Evolutionary conservation across 2,329 filamentous ascomycete genomes (phyloP).

Genomic region (Fusarium sambucinum): DNA sequence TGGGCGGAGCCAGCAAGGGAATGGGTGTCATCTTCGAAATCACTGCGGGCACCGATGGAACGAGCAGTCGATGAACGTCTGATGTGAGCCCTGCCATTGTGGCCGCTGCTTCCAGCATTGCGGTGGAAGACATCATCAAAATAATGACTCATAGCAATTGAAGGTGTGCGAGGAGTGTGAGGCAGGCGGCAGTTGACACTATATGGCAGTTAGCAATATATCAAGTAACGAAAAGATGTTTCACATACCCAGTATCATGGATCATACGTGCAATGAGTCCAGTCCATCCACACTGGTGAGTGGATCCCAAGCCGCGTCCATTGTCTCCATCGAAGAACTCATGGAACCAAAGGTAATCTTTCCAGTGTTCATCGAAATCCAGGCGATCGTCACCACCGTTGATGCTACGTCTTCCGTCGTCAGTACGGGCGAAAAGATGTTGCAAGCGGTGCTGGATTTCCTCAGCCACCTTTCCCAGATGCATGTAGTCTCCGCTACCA

Average conservation of each 20-base stretch:
- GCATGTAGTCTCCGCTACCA: conserved; percentile 94
- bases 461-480: conserved; percentile 92
- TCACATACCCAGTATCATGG: conserved; percentile 90
- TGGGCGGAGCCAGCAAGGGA: conserved; percentile 52
- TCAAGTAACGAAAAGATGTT: not conserved
- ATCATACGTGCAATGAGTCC: conserved; percentile 96
- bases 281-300: conserved; percentile 97
- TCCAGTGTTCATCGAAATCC: conserved; percentile 94
- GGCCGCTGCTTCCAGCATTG: conserved; percentile 53
- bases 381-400: conserved; percentile 87
- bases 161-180: conserved; percentile 90
- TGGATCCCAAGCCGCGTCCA: conserved; percentile 89
- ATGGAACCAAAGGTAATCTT: conserved; percentile 87
- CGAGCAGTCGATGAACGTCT: conserved; percentile 85
- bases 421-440: conserved; percentile 86
- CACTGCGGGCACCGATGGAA: conserved; percentile 85
- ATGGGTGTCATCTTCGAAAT: conserved; percentile 68
- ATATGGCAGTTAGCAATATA: conserved; percentile 55
- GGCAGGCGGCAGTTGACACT: conserved; percentile 91
- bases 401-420: conserved; percentile 88
- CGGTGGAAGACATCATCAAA: conserved; percentile 87
- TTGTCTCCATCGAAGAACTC: conserved; percentile 97
- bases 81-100: conserved; percentile 64
- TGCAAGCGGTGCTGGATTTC: conserved; percentile 95
- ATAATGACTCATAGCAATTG: conserved; percentile 87